Percentiles rank a stretch among this genome's conserved stretches.
These are phyloP conservation scores for Verticillium tricorpus DNA, from an alignment of 2,329 filamentous ascomycete genomes.

Conservation along the genomic window DNA sequence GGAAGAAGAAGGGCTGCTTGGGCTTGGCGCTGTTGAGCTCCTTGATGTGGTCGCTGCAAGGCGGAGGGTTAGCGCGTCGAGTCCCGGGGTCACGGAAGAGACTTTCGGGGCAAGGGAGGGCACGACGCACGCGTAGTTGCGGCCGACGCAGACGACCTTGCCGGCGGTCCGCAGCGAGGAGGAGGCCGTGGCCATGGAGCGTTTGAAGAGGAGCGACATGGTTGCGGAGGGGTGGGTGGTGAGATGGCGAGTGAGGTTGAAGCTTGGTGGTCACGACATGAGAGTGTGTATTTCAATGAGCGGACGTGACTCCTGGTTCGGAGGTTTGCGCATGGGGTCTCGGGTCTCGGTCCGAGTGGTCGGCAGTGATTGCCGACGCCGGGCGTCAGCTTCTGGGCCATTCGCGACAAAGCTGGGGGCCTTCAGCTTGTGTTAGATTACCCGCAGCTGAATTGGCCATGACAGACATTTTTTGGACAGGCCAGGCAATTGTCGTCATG, in stretches of 20 bases:
- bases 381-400: neutral
- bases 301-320: neutral
- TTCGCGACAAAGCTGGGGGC: neutral
- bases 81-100: neutral
- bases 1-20: conserved; percentile 98
- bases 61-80: conserved; percentile 4
- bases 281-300: neutral
- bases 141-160: conserved; percentile 88
- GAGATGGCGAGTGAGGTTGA: neutral
- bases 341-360: neutral
- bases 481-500: too few relatives aligned
- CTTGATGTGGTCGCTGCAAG: conserved; percentile 76
- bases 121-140: conserved; percentile 82
- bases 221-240: conserved; percentile 20
- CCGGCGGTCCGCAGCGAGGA: conserved; percentile 46
- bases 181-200: conserved; percentile 36
- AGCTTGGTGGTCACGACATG: neutral
- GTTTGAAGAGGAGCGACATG: conserved; percentile 28
- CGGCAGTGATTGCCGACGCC: neutral
- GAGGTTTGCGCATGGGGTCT: neutral
- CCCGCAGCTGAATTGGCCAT: too few relatives aligned
- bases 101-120: conserved; percentile 7
- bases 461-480: too few relatives aligned
- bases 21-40: conserved; percentile 85
- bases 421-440: neutral